Conservation (phyloP, 108 stramenopile genomes). For the Fragilaria crotonensis region DNA sequence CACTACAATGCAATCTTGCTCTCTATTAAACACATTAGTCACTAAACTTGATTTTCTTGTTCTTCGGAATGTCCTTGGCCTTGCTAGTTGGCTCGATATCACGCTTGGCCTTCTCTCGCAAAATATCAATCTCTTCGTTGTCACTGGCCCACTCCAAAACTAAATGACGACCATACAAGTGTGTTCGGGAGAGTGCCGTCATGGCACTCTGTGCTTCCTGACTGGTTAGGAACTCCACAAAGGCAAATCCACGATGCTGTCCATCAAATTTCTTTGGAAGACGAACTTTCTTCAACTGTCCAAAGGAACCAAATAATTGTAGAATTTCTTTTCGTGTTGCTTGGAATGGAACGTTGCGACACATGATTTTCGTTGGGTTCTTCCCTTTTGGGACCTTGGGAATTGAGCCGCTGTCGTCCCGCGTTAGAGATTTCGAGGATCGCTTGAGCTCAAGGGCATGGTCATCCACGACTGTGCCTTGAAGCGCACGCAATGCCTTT, state of each 20-base stretch:
- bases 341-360: constrained; percentile 96
- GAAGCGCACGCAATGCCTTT: constrained; percentile 72
- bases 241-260: constrained; percentile 95
- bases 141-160: constrained; percentile 95
- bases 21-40: background rate
- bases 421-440: constrained; percentile 35
- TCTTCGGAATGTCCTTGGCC: constrained; percentile 19
- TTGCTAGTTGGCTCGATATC: constrained; percentile 37
- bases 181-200: constrained; percentile 77
- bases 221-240: constrained; percentile 89
- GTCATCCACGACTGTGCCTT: constrained; percentile 86
- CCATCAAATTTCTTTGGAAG: constrained; percentile 98
- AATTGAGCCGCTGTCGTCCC: constrained; percentile 9
- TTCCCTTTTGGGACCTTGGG: constrained; percentile 14
- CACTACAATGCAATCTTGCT: constrained; percentile 1
- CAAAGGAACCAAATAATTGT: constrained; percentile 89
- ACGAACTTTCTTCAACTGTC: constrained; percentile 88
- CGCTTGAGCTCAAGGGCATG: constrained; percentile 85
- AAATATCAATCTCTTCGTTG: constrained; percentile 48
- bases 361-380: constrained; percentile 83
- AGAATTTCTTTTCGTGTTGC: constrained; percentile 87
- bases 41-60: constrained; percentile 35
- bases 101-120: constrained; percentile 71
- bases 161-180: constrained; percentile 97
- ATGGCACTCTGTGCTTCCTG: constrained; percentile 92